Percentiles rank a stretch among this genome's conserved stretches.
These are phyloP conservation scores for Gaeumannomyces tritici DNA, from an alignment of 2,329 filamentous ascomycete genomes.

Conservation along the genomic window DNA sequence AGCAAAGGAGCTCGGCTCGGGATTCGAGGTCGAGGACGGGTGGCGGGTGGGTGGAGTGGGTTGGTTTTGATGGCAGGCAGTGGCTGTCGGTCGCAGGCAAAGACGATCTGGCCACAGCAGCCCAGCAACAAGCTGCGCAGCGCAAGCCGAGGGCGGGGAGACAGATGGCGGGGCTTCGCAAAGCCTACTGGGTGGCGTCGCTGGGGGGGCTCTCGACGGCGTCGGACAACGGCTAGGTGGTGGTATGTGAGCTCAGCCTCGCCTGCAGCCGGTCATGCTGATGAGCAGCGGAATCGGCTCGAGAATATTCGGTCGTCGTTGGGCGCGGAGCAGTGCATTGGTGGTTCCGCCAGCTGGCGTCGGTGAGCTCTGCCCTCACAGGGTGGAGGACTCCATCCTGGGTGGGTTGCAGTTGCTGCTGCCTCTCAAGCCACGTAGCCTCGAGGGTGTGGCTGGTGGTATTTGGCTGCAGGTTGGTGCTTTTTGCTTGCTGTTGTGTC, in stretches of 20 bases:
- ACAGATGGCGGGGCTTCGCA: background rate
- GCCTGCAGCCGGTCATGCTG: background rate
- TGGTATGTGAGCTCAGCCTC: background rate
- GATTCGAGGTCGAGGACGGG: background rate
- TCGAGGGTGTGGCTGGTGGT: background rate
- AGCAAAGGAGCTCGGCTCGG: background rate
- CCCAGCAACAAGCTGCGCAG: background rate
- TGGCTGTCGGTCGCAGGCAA: background rate
- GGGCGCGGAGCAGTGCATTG: no score
- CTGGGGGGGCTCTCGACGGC: no score
- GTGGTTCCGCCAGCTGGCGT: background rate
- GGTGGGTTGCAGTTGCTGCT: no score
- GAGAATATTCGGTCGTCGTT: background rate
- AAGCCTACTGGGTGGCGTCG: background rate
- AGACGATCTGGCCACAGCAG: background rate
- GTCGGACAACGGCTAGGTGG: background rate
- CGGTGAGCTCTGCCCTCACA: background rate
- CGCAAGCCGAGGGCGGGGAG: background rate
- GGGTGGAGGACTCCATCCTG: background rate
- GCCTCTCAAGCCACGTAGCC: background rate
- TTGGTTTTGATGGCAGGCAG: background rate
- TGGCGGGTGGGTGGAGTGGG: background rate
- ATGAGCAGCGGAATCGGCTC: background rate
- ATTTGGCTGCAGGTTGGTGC: no score
- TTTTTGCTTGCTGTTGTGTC: background rate